phyloP scores from a whole-genome alignment of 805 yeast genomes.

The Candida railenensis region DNA sequence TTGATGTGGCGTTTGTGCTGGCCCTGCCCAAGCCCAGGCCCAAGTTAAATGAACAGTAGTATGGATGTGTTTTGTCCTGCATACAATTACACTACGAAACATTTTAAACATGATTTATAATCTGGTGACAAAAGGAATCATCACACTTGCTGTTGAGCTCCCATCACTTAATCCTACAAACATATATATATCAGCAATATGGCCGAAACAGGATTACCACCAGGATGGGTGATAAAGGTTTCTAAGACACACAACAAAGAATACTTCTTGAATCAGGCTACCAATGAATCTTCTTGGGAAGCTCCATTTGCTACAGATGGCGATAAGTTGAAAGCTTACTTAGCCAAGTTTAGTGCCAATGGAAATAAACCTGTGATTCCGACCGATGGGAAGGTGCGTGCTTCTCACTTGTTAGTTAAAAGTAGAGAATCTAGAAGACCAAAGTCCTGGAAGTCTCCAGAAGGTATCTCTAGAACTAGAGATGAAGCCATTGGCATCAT shows the following conservation, averaged over 20 bases:
- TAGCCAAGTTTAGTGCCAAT: conserved; percentile 36
- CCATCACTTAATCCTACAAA: too few relatives aligned
- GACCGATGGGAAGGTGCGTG: conserved; percentile 62
- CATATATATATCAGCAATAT: too few relatives aligned
- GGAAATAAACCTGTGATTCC: conserved; percentile 46
- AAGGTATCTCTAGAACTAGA: conserved; percentile 70
- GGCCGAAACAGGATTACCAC: conserved; percentile 72
- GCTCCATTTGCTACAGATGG: conserved; percentile 83
- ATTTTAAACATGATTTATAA: background rate
- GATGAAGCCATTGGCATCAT: conserved; percentile 78
- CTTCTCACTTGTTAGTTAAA: conserved; percentile 79
- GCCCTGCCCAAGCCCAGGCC: too few relatives aligned
- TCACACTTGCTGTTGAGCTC: too few relatives aligned
- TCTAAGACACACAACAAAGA: conserved; percentile 83
- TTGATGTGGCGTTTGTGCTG: too few relatives aligned
- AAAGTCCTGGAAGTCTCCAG: conserved; percentile 79
- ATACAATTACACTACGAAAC: background rate
- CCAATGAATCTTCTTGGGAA: conserved; percentile 83
- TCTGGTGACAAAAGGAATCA: too few relatives aligned
- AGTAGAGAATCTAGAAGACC: conserved; percentile 86
- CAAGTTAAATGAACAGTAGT: too few relatives aligned
- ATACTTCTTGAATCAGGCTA: conserved; percentile 70
- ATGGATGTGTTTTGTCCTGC: background rate
- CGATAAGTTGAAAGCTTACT: conserved; percentile 54
- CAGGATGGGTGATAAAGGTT: conserved; percentile 76